phyloP scores from a whole-genome alignment of 257 asterid species.

The Jacaranda copaia region DNA sequence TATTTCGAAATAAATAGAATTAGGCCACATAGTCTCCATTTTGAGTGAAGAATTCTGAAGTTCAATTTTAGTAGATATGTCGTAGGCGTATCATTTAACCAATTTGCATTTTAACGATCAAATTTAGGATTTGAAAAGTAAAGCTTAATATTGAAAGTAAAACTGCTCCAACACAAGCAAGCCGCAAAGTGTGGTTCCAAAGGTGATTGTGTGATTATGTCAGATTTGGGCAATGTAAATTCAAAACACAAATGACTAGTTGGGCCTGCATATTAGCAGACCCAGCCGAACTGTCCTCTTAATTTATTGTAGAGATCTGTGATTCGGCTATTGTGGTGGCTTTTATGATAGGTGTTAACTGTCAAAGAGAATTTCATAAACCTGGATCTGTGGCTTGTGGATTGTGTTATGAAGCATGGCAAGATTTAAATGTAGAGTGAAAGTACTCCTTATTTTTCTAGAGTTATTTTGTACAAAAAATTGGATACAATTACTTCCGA shows the following conservation, averaged over 20 bases:
- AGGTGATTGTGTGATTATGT: not conserved
- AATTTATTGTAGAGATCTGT: slow-evolving; percentile 9
- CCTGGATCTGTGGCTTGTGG: slow-evolving; percentile 27
- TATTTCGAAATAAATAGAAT: too few species aligned
- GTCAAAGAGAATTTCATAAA: not conserved
- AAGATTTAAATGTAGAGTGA: not conserved
- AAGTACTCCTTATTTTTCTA: not conserved
- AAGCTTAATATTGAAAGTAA: too few species aligned
- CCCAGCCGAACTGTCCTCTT: slow-evolving; percentile 1
- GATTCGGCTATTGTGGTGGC: not conserved
- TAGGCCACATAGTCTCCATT: not conserved
- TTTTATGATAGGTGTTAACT: not conserved
- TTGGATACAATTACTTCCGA: slow-evolving; percentile 3
- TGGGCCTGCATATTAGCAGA: not conserved
- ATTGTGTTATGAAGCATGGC: slow-evolving; percentile 14
- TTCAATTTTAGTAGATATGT: not conserved
- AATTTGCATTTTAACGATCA: not conserved
- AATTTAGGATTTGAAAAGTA: too few species aligned
- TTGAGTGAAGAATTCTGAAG: not conserved
- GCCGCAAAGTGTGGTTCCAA: not conserved
- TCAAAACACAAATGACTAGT: not conserved
- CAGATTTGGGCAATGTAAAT: not conserved
- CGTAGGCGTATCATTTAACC: not conserved
- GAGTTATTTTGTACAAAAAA: not conserved
- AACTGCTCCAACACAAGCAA: not conserved